A percentile compares a stretch with the other conserved stretches of the same genome.
Evolutionary conservation across 1,284 basidiomycete genomes (phyloP).

Genomic region (Leccinum pachyderme): DNA sequence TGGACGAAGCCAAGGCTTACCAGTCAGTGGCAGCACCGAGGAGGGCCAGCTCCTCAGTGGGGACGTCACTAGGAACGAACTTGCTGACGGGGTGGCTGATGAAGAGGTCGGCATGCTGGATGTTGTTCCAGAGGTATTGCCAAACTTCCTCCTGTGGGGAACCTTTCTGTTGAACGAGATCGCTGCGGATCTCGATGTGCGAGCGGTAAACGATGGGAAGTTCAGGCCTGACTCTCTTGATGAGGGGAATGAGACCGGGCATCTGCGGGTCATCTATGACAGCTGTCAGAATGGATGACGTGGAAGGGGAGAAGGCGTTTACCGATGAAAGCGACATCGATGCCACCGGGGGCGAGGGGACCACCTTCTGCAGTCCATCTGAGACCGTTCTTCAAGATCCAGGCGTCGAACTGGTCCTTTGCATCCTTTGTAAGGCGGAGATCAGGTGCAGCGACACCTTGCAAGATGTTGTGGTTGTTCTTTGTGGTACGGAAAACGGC

Average conservation of each 20-base stretch:
- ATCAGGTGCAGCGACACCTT: conserved; percentile 77
- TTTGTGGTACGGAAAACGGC: conserved; percentile 87
- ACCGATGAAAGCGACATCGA: conserved; percentile 86
- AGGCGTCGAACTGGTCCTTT: conserved; percentile 79
- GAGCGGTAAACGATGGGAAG: conserved; percentile 86
- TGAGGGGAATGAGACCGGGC: conserved; percentile 85
- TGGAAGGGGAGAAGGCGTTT: conserved; percentile 11
- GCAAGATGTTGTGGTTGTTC: conserved; percentile 88
- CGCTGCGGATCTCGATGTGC: conserved; percentile 86
- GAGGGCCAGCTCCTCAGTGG: conserved; percentile 64
- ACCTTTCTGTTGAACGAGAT: conserved; percentile 68
- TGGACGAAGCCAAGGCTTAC: conserved; percentile 38
- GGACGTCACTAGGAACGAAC: conserved; percentile 83
- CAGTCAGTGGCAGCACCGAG: conserved; percentile 80
- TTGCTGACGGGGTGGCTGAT: conserved; percentile 89
- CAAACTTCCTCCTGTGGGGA: conserved; percentile 86
- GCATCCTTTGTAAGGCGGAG: conserved; percentile 73
- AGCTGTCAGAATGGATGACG: conserved; percentile 10
- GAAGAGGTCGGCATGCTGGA: conserved; percentile 81
- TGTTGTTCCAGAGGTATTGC: conserved; percentile 89
- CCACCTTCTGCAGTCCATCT: conserved; percentile 82
- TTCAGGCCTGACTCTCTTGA: conserved; percentile 75
- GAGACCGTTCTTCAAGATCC: conserved; percentile 81
- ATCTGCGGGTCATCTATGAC: conserved; percentile 75
- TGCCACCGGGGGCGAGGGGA: conserved; percentile 72